Evolutionary conservation across 148 eudicot genomes (phyloP).

Genomic region (Rhododendron molle): DNA sequence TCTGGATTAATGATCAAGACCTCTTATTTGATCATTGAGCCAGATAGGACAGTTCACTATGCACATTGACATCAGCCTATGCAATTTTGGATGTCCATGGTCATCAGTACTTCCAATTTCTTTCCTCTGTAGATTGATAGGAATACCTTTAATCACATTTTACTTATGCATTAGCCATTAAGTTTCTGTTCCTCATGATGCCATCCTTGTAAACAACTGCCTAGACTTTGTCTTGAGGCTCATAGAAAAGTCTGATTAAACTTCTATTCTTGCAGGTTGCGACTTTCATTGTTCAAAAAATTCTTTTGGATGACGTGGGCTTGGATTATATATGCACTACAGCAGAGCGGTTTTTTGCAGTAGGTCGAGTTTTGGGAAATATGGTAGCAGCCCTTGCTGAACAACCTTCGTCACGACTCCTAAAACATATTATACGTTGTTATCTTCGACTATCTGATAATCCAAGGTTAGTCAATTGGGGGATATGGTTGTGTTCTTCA

Average conservation of each 20-base stretch:
- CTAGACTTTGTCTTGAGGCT: background rate
- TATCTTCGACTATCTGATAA: slow-evolving; percentile 90
- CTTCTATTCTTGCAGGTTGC: slow-evolving; percentile 62
- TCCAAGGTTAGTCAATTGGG: slow-evolving; percentile 43
- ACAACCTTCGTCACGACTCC: slow-evolving; percentile 80
- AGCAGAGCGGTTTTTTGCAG: slow-evolving; percentile 95
- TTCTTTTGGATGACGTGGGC: slow-evolving; percentile 93
- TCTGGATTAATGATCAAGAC: background rate
- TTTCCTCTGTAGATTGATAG: background rate
- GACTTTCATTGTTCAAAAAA: slow-evolving; percentile 93
- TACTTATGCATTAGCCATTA: background rate
- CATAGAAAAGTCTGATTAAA: background rate
- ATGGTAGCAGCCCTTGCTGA: slow-evolving; percentile 93
- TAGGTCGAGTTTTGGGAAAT: slow-evolving; percentile 80
- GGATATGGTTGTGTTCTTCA: background rate
- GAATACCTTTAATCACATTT: background rate
- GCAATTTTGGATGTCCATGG: background rate
- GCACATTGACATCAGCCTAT: background rate
- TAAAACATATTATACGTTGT: slow-evolving; percentile 90
- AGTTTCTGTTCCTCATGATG: background rate
- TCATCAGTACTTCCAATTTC: background rate
- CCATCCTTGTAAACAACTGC: background rate
- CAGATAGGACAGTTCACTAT: background rate
- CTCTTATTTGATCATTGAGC: background rate
- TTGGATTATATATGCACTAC: slow-evolving; percentile 97